Base-by-base conservation (phyloP, 2,329 filamentous ascomycete genomes). In the Pseudogymnoascus sp. region DNA sequence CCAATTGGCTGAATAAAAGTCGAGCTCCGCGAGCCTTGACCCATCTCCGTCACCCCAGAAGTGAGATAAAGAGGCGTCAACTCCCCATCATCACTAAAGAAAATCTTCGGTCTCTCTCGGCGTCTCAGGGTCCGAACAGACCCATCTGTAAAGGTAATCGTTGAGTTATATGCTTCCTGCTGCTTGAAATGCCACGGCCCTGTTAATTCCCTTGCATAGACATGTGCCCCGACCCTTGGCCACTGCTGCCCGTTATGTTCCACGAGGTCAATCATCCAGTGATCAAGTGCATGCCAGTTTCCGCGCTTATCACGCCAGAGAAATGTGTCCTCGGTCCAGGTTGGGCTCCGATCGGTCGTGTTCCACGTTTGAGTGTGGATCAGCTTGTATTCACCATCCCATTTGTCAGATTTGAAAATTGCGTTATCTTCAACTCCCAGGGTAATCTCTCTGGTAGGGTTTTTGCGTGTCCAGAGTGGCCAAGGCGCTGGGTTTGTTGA, bases 101-200 rank as follows among this genome's bases (percentile, higher is more conserved):
- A 79, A 4, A 82, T 59, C 72, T 81, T 80, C 0, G 80, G 78
- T 1, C 80, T 70, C 66, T 82, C 80, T 11, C 80, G 69, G 1
- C 80, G 73, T 60, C 78, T 77, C 37, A 76, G 79, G 3, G 74
- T 70, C 46, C 73, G 71, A 23, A 65, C 69, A 0, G 70, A 71
- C 0, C 79, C 79, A 66, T 82, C 79, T 0, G 74, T 75, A 60
- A 77, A 79, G 23, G 63, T 42, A 36, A 66, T 59, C 5, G 40
- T 61, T 2, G 65, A 63, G 53, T 63, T 74, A 61, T 71, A 75
- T 21, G 72, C 72, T 28, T 71, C 71, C 3, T 70, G 63, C 18
- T 67, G 60, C 40, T 74, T 72, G 61, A 73, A 76, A 8, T 67
- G 70, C 74, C 75, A 76, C 4, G 69, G 64, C 2, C 73, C 72